These are phyloP conservation scores for Hyphopichia pseudoburtonii DNA, from an alignment of 1,139 yeast genomes.

Conservation along the genomic window DNA sequence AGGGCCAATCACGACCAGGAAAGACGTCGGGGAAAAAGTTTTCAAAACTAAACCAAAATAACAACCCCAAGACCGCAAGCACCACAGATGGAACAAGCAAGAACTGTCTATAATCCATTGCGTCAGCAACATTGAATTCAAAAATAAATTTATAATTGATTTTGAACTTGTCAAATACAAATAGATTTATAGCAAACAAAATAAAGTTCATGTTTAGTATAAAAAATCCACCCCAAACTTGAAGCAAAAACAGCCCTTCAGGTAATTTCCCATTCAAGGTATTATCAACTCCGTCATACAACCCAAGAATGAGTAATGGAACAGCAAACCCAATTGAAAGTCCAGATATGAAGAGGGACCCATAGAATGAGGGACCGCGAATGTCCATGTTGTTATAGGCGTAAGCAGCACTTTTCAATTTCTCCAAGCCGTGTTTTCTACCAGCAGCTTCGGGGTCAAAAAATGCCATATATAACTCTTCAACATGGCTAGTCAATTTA, in stretches of 20 bases:
- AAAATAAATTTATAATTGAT: constrained; percentile 90
- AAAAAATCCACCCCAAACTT: constrained; percentile 92
- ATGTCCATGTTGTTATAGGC: constrained; percentile 35
- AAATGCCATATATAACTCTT: constrained; percentile 63
- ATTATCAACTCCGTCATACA: constrained; percentile 49
- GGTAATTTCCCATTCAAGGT: constrained; percentile 40
- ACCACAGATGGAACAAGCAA: constrained; percentile 62
- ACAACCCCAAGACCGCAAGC: constrained; percentile 54
- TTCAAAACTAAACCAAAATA: constrained; percentile 75
- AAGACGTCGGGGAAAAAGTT: constrained; percentile 62
- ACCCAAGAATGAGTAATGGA: constrained; percentile 57
- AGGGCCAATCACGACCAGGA: constrained; percentile 78
- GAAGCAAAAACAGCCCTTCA: constrained; percentile 63
- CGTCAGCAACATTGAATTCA: constrained; percentile 75
- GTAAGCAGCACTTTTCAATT: constrained; percentile 53
- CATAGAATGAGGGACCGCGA: constrained; percentile 33
- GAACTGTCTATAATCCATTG: constrained; percentile 66
- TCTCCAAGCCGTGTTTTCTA: constrained; percentile 73
- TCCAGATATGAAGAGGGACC: constrained; percentile 59
- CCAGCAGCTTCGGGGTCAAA: constrained; percentile 67
- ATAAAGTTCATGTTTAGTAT: constrained; percentile 57
- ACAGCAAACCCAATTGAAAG: constrained; percentile 66
- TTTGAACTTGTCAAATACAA: constrained; percentile 69
- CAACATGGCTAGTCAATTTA: constrained; percentile 59
- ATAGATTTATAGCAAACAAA: constrained; percentile 67